Percentiles rank a stretch among this genome's conserved stretches.
Evolutionary conservation across 148 eudicot species (phyloP).

Genomic region (Polygonum maritimum): DNA sequence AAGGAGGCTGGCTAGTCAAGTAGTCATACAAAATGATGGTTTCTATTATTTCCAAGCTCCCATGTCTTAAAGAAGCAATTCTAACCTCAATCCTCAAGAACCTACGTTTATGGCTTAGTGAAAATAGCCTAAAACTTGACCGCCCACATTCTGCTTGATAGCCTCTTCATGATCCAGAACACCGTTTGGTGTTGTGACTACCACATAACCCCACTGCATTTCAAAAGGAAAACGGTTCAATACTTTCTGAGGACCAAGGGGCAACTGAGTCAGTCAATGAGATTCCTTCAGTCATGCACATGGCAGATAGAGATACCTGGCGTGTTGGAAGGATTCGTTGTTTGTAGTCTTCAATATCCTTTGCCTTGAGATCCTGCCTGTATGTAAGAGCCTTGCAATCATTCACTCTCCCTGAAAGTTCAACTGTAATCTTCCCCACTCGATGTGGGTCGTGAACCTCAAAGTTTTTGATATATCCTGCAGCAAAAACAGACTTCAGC

Average conservation of each 20-base stretch:
- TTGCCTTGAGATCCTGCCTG: conserved; percentile 83
- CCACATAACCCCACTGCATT: conserved; percentile 93
- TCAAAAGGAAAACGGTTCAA: neutral
- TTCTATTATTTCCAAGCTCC: neutral
- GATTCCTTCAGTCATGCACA: neutral
- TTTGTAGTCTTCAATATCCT: conserved; percentile 57
- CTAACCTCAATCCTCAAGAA: neutral
- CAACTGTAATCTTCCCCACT: conserved; percentile 70
- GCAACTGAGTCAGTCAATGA: neutral
- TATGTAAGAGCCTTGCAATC: conserved; percentile 79
- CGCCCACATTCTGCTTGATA: conserved; percentile 71
- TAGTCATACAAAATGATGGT: neutral
- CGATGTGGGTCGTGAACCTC: conserved; percentile 68
- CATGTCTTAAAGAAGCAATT: neutral
- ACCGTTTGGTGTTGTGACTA: conserved; percentile 82
- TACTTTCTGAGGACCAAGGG: neutral
- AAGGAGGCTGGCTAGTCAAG: neutral
- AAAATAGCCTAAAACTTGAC: conserved; percentile 87
- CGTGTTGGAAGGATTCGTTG: conserved; percentile 61
- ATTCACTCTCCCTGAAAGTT: conserved; percentile 73
- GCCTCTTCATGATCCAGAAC: conserved; percentile 94
- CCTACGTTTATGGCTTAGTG: conserved; percentile 20
- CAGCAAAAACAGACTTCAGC: neutral
- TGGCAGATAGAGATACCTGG: conserved; percentile 40
- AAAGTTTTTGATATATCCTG: conserved; percentile 87